Conservation (phyloP, 2,329 filamentous ascomycete genomes). For the Lachnellula subtilissima region DNA sequence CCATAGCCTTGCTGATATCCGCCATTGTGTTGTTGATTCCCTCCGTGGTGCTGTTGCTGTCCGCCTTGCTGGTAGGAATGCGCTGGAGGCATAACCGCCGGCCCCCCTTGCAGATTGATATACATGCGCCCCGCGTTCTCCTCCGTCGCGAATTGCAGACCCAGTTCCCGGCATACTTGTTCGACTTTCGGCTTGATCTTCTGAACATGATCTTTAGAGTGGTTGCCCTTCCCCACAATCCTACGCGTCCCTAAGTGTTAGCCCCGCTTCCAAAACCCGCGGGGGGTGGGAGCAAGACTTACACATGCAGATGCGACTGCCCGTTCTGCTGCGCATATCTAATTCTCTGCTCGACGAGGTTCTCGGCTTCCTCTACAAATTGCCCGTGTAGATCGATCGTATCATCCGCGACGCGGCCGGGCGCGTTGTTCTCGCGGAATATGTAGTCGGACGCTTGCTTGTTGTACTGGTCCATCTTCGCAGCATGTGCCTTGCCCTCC, state of each 20-base stretch:
- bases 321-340: slow-evolving; percentile 67
- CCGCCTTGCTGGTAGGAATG: slow-evolving; percentile 36
- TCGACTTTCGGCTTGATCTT: slow-evolving; percentile 96
- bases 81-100: slow-evolving; percentile 46
- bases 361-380: slow-evolving; percentile 90
- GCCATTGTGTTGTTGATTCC: slow-evolving; percentile 39
- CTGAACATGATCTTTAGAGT: slow-evolving; percentile 75
- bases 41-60: slow-evolving; percentile 35
- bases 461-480: slow-evolving; percentile 84
- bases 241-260: slow-evolving; percentile 28
- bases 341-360: slow-evolving; percentile 83
- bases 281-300: slow-evolving; percentile 26
- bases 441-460: slow-evolving; percentile 88
- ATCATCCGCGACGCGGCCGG: slow-evolving; percentile 68
- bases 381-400: slow-evolving; percentile 93
- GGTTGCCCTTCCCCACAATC: slow-evolving; percentile 94
- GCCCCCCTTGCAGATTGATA: slow-evolving; percentile 74
- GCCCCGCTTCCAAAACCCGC: neutral
- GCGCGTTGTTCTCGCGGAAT: slow-evolving; percentile 89
- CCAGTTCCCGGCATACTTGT: slow-evolving; percentile 75
- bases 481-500: slow-evolving; percentile 78
- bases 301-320: slow-evolving; percentile 81
- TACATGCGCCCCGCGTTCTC: slow-evolving; percentile 87
- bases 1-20: slow-evolving; percentile 36
- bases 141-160: slow-evolving; percentile 79